These are phyloP conservation scores for Fomitopsis pinicola DNA, from an alignment of 1,284 basidiomycete genomes.

Conservation along the genomic window DNA sequence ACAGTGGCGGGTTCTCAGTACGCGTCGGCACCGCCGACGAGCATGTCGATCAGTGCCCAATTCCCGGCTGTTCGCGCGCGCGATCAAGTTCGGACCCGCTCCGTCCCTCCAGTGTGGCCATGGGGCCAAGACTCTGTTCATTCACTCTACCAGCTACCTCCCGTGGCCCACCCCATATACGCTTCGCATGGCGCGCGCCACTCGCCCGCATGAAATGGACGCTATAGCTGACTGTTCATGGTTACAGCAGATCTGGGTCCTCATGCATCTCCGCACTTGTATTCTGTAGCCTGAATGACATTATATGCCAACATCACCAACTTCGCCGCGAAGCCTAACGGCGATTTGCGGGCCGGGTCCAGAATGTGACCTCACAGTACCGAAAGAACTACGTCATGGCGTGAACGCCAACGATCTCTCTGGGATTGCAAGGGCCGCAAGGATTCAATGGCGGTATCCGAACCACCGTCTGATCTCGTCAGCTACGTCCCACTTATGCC, in stretches of 20 bases:
- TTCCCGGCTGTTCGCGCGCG: slow-evolving; percentile 21
- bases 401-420: not conserved
- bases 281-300: not conserved
- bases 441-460: not conserved
- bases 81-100: slow-evolving; percentile 25
- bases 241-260: not conserved
- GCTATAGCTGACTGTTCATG: not conserved
- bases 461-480: not conserved
- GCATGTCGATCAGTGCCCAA: slow-evolving; percentile 18
- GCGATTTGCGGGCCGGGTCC: not conserved
- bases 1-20: slow-evolving; percentile 10
- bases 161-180: slow-evolving; percentile 1
- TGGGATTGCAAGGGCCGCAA: not conserved
- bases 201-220: not conserved
- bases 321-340: not conserved
- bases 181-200: not conserved
- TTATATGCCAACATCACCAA: not conserved
- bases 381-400: not conserved
- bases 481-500: slow-evolving; percentile 13
- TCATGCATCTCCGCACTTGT: not conserved
- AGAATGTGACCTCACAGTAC: not conserved
- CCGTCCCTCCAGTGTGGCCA: slow-evolving; percentile 24
- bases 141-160: slow-evolving; percentile 8
- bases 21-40: slow-evolving; percentile 22
- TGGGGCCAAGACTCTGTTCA: slow-evolving; percentile 20